Evolutionary conservation across 2,329 filamentous ascomycete species (phyloP).

Genomic region (Venturia asperata): DNA sequence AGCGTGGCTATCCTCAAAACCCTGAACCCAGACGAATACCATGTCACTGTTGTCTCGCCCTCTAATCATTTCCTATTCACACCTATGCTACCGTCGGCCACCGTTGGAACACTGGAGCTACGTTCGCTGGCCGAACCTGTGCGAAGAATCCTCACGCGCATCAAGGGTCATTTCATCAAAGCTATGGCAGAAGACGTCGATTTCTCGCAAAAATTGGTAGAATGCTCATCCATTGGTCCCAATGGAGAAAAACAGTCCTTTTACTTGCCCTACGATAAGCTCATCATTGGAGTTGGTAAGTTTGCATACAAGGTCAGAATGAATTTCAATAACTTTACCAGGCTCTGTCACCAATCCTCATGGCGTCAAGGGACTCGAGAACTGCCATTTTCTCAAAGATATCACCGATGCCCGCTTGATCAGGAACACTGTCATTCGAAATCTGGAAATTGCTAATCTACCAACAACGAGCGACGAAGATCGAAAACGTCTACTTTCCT

Average conservation of each 20-base stretch:
- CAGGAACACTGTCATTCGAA: constrained; percentile 78
- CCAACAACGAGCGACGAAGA: constrained; percentile 88
- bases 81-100: constrained; percentile 94
- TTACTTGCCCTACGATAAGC: constrained; percentile 95
- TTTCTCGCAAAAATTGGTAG: constrained; percentile 84
- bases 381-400: constrained; percentile 92
- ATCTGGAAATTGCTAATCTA: constrained; percentile 85
- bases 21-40: constrained; percentile 83
- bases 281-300: constrained; percentile 76
- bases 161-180: constrained; percentile 84
- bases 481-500: constrained; percentile 78
- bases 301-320: constrained; percentile 11
- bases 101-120: constrained; percentile 88
- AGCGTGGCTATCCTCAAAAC: constrained; percentile 87
- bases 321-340: constrained; percentile 22
- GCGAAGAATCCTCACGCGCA: constrained; percentile 67
- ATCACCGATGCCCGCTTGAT: constrained; percentile 88
- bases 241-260: constrained; percentile 70
- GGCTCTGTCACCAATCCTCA: constrained; percentile 88
- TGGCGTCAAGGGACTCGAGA: constrained; percentile 86
- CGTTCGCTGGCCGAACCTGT: constrained; percentile 90
- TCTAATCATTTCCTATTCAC: constrained; percentile 98
- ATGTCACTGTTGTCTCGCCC: constrained; percentile 90
- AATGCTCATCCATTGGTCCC: constrained; percentile 67
- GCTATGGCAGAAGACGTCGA: constrained; percentile 83